Evolutionary conservation across 1,284 basidiomycete species (phyloP).

Genomic region (Cutaneotrichosporon cutaneum): DNA sequence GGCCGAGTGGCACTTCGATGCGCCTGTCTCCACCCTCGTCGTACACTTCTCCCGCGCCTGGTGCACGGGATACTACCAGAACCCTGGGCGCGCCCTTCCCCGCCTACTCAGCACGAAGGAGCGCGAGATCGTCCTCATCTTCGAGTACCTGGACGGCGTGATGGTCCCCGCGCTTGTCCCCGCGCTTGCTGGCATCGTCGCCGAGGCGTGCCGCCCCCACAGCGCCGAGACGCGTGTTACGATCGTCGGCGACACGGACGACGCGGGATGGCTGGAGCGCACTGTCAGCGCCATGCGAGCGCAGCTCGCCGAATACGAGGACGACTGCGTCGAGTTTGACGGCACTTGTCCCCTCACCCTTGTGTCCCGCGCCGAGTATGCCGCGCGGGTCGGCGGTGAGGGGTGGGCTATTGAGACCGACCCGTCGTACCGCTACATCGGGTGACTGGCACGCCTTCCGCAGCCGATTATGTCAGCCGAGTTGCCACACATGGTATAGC

Average conservation of each 20-base stretch:
- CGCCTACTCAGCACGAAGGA: neutral
- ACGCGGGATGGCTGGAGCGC: neutral
- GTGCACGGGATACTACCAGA: neutral
- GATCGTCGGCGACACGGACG: neutral
- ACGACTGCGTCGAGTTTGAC: constrained; percentile 3
- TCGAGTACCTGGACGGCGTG: constrained; percentile 3
- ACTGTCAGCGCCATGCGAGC: neutral
- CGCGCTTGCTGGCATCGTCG: neutral
- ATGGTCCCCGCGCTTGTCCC: neutral
- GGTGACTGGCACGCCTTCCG: neutral
- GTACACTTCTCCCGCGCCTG: neutral
- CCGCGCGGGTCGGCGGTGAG: neutral
- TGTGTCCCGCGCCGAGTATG: neutral
- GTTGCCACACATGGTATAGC: no score
- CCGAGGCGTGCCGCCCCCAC: neutral
- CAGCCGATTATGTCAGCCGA: no score
- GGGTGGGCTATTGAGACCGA: neutral
- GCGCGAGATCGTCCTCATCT: constrained; percentile 5
- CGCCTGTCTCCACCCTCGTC: neutral
- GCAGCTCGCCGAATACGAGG: neutral
- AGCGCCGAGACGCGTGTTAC: constrained; percentile 1
- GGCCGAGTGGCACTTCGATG: neutral
- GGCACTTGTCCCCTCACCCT: neutral
- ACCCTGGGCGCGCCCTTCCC: neutral
- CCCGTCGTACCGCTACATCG: neutral